Evolutionary conservation across 441 rosid species (phyloP), one percentile per base, ranked within the genome.

Genomic region (Hypseocharis bilobata): DNA sequence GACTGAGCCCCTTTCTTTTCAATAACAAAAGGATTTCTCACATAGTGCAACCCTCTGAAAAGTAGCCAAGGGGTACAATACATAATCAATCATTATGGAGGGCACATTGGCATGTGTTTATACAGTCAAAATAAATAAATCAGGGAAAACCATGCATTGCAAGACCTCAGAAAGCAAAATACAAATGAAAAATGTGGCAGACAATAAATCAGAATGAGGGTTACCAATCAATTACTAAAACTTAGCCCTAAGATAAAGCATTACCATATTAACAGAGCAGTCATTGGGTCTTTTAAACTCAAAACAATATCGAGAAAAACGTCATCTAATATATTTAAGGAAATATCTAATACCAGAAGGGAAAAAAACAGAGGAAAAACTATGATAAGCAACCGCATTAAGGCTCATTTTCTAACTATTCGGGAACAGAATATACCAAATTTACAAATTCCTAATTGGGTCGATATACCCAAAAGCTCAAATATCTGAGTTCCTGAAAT

Each of bases 1-100:
- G 55, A 54, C 28, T 27, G 36, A 60, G 17, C 74, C 52, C 64
- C 59, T 36, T 52, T 1, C 40, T 63, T 55, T 60, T 63, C 57
- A 26, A 20, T 6, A 6, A 13, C 30, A 30, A 52, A 49, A 57
- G 34, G 57, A 62, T 14, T 58, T 60, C 17, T 60, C 68, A 55
- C 65, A 59, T 70, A 40, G 25, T 23, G 13, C 57, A 27, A 22
- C 57, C 57, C 28, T 22, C 14, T 51, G 14, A 51, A 51, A 20
- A 51, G 57, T 51, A 51, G 57, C 13, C 44, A 38, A 38, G 3
- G 44, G 13, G 44, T 38, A 38, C 44, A 38, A 38, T 38, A n/a
- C 11, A 11, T 10, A 52, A 52, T 29, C 29, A 52, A 52, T 52
- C 28, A 52, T 8, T 25, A 52, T 23, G 16, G 58, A 22, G 23